phyloP scores from a whole-genome alignment of 75 land plant species.

The Cupressus sempervirens region DNA sequence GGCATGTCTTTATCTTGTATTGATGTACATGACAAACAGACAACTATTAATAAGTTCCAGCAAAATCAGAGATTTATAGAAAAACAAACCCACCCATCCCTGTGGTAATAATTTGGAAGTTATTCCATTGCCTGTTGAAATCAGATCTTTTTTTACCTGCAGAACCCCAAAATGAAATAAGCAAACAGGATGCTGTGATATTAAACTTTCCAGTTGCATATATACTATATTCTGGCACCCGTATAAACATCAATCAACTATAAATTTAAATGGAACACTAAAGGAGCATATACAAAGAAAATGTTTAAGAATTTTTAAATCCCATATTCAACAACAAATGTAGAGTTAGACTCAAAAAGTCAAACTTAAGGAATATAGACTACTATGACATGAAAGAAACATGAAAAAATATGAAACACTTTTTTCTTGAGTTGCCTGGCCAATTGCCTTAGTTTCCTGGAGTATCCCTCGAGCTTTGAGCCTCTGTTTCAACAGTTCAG shows the following conservation, averaged over 20 bases:
- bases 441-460: constrained; percentile 40
- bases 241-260: not conserved
- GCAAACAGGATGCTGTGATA: not conserved
- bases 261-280: not conserved
- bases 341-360: not conserved
- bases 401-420: constrained; percentile 14
- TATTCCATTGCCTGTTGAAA: no score
- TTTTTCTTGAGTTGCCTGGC: constrained; percentile 9
- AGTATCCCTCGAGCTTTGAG: constrained; percentile 89
- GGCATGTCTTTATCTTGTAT: not conserved
- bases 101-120: constrained; percentile 4
- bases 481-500: constrained; percentile 82
- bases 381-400: not conserved
- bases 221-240: not conserved
- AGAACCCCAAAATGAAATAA: not conserved
- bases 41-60: not conserved
- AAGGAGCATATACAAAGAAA: not conserved
- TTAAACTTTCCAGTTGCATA: not conserved
- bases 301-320: not conserved
- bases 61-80: not conserved
- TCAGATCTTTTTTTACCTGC: no score
- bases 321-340: not conserved
- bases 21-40: not conserved
- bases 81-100: constrained; percentile 7
- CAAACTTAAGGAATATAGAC: not conserved